Base-by-base conservation (phyloP, 192 early-diverging fungal genomes). In the Entomortierella chlamydospora region DNA sequence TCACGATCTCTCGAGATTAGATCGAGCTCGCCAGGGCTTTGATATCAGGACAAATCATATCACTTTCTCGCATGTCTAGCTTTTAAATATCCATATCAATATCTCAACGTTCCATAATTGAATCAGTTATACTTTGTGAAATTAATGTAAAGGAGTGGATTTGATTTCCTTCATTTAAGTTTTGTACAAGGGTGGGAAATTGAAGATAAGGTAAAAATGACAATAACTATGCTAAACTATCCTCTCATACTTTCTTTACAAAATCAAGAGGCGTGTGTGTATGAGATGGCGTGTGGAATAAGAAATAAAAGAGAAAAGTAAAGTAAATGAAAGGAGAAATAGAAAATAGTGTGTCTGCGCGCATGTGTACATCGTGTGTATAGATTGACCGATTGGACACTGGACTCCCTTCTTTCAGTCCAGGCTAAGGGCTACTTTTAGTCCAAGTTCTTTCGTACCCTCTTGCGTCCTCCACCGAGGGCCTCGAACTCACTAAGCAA, bases 391-490 rank as follows among this genome's bases (percentile, higher is more conserved):
- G 34, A 37, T 37, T 10, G 5, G 34, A 37, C 10, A 37, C 34
- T 4, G 34, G 34, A 37, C 34, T 37, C 34, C 10, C 4, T 10
- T 37, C 34, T 10, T 37, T 37, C 10, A 37, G 34, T 37, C 34
- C 34, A 37, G 34, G 34, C 10, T 50, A 33, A 10, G 49, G 7
- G 11, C 11, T 2, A 22, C 29, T 28, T 1, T 54, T 20, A 74
- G 23, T 74, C 72, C 37, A 67, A 22, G 18, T 50, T 74, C 33
- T 61, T 74, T 11, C 63, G 55, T 28, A 61, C 49, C n/a, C 47
- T 58, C 43, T 74, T 74, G 9, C 72, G 58, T 4, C 72, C 72
- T 25, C 61, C 72, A 28, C 72, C 72, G 13, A 66, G 50, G 13
- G n/a, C 52, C 26, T 67, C 64, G 49, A 74, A 74, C 42, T 74